Base-by-base conservation (phyloP, 306 rosid genomes). In the Castanea crenata region DNA sequence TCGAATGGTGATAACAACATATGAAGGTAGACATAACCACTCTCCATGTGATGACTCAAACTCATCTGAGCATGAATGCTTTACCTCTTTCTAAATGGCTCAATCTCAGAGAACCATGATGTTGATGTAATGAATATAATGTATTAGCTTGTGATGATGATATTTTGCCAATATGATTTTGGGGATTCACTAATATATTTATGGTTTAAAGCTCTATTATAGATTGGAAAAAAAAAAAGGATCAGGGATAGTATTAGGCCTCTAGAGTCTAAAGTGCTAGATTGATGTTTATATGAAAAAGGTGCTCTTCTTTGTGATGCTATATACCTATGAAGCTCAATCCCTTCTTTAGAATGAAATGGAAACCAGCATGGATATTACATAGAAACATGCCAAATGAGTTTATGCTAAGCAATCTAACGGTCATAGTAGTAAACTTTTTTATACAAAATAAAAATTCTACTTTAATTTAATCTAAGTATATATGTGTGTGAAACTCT, bases 1-100 rank as follows among this genome's bases (percentile, higher is more conserved):
- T 82, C 94, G 98, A 35, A 92, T 95, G 99, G 99, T 95, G 32
- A 92, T 95, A 70, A 95, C 99, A 13, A 95, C 99, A 4, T 95
- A 95, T n/a, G 99, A 95, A 89, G 99, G 99, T 2, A 90, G 99
- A 82, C 99, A 95, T 89, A 95, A 95, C 77, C 99, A 95, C 86
- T 78, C 93, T 79, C 97, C 99, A 16, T 95, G 90, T 18, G 98
- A 95, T 16, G 99, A 95, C 78, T 90, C 98, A 1, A 95, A 89
- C 76, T 93, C 97, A 34, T 91, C 98, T 0, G 96, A 95, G 75
- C 97, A 90, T n/a, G 99, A 95, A 82, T 87, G 97, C 79, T 91
- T 92, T 76, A 78, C 87, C 78, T 90, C 98, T 34, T 95, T 95
- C 82, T 92, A 81, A 81, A 81, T 54, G 11, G 19, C 55, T 19